Percentiles rank a stretch among this genome's conserved stretches.
Evolutionary conservation across 2,329 filamentous ascomycete genomes (phyloP).

Genomic region (Cordyceps militaris): DNA sequence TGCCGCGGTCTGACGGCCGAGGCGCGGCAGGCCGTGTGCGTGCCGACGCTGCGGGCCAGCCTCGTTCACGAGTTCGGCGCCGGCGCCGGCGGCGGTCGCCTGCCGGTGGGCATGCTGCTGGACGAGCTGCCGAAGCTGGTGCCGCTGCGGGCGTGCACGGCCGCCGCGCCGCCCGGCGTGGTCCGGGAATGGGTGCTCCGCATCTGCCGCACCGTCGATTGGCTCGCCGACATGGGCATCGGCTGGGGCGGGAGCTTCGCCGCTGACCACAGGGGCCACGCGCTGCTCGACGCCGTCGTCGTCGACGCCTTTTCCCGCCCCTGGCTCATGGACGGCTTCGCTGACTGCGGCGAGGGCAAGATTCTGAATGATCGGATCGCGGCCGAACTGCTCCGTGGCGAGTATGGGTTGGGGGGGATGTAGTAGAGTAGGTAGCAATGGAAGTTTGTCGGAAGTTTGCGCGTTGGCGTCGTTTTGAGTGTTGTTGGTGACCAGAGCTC

Average conservation of each 20-base stretch:
- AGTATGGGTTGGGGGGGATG: background rate
- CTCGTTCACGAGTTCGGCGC: background rate
- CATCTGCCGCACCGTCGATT: slow-evolving; percentile 1
- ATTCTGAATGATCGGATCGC: background rate
- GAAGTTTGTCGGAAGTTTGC: too few species aligned
- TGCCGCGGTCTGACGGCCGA: background rate
- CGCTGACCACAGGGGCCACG: background rate
- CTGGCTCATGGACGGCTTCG: slow-evolving; percentile 3
- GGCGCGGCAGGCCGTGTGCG: background rate
- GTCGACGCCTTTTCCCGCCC: background rate
- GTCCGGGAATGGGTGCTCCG: background rate
- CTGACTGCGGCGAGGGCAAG: background rate
- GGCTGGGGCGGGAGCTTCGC: background rate
- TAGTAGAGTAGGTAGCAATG: background rate
- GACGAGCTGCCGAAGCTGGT: background rate
- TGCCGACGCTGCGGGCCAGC: background rate
- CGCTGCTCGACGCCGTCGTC: background rate
- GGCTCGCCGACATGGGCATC: background rate
- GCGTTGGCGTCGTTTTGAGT: too few species aligned
- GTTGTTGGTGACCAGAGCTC: too few species aligned
- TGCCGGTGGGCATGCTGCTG: background rate
- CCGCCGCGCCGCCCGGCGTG: background rate
- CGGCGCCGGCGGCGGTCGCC: too few species aligned
- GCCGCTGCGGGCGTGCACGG: background rate
- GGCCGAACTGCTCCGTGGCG: background rate